Evolutionary conservation across 768 basidiomycete species (phyloP).

Genomic region (Hygrophorus russula): DNA sequence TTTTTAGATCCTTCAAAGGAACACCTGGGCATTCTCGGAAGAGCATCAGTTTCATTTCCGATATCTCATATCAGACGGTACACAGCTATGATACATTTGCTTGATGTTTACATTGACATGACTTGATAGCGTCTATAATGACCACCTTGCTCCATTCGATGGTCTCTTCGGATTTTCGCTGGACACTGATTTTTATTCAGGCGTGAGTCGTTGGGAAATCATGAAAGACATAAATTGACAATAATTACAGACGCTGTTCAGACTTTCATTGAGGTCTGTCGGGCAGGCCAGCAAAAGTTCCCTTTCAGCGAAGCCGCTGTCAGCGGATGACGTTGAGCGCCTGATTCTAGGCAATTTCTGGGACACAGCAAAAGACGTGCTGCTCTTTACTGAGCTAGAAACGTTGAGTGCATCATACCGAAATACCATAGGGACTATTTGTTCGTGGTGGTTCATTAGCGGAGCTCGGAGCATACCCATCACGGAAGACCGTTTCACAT

Average conservation of each 20-base stretch:
- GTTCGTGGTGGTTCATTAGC: no score
- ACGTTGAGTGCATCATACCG: constrained; percentile 19
- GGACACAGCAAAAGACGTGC: constrained; percentile 20
- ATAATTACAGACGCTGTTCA: constrained; percentile 29
- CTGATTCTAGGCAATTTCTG: constrained; percentile 22
- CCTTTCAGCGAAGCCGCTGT: constrained; percentile 15
- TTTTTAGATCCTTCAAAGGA: constrained; percentile 36
- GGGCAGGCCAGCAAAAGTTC: constrained; percentile 13
- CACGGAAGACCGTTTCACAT: not conserved
- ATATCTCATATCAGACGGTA: constrained; percentile 23
- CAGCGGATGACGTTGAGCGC: constrained; percentile 11
- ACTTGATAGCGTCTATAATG: constrained; percentile 19
- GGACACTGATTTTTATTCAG: constrained; percentile 19
- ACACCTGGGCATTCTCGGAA: constrained; percentile 23
- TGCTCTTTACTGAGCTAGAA: constrained; percentile 28
- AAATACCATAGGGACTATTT: constrained; percentile 2
- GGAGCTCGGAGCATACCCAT: no score
- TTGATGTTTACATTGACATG: not conserved
- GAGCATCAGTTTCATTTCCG: constrained; percentile 20
- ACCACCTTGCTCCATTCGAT: constrained; percentile 27
- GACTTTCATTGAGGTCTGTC: constrained; percentile 28
- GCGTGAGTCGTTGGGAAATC: constrained; percentile 20
- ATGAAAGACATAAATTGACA: constrained; percentile 1
- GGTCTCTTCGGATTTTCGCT: constrained; percentile 30
- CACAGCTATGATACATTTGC: constrained; percentile 8